Evolutionary conservation across 2,329 filamentous ascomycete genomes (phyloP), one percentile per base, ranked within the genome.

Genomic region (Chrysoporthe austroafricana): DNA sequence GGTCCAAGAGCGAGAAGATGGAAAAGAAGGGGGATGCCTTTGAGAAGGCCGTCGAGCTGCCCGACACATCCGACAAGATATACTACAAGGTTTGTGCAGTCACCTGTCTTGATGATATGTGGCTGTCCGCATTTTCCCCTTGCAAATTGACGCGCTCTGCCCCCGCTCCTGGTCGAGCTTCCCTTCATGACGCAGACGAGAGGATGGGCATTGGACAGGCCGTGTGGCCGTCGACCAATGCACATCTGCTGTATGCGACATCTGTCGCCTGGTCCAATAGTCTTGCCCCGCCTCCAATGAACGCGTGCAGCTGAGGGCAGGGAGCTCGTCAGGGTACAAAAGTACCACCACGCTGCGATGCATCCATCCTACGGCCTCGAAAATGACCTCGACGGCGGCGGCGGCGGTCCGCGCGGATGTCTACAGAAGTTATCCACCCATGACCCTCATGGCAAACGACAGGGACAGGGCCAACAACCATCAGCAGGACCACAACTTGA

Each of bases 1-100:
- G 96, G 96, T 86, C 87, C 73, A 95, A 96, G 85, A 93, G 89
- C 66, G 88, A 95, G 78, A 88, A 91, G 83, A 86, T 99, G 67
- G 89, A 94, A 60, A 93, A 93, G 82, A 85, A 88, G 52, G 91
- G 86, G 76, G 84, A 88, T 71, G 74, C 85, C 74, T 97, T 96
- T 79, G 85, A 91, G 80, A 70, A 97, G 84, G 88, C 88, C 44
- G 93, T 99, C 69, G 83, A 87, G 64, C 84, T 98, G 44, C 84
- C 90, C 62, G 83, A 87, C 66, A 81, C 83, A 18, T 81, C 83
- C 61, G 83, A 90, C 71, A 97, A 96, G 82, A 90, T 97, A 73
- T 90, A 90, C 77, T 99, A 97, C 89, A 99, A 99, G 93, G 95
- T 70, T n/a, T 57, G 69, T 97, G 83, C 73, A 67, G 62, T 65